phyloP scores from a whole-genome alignment of 2,329 filamentous ascomycete genomes.

The Phyllosticta citribraziliensis region DNA sequence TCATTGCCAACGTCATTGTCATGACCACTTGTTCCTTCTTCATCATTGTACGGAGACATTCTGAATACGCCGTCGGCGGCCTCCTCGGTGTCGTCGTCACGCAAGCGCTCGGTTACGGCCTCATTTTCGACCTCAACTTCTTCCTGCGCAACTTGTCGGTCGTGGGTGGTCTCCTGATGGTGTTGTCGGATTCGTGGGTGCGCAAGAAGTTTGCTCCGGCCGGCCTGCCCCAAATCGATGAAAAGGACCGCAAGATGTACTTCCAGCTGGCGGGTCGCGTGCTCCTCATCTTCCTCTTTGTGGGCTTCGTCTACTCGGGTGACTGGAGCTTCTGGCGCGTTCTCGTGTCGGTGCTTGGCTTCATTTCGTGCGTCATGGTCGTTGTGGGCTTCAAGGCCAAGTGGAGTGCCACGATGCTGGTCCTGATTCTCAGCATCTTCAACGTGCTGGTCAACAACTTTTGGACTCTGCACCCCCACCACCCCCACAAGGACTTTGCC shows the following conservation, averaged over 20 bases:
- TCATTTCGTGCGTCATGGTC: slow-evolving; percentile 94
- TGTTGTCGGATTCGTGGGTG: slow-evolving; percentile 95
- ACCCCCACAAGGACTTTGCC: slow-evolving; percentile 99
- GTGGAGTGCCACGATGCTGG: slow-evolving; percentile 91
- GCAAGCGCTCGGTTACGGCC: slow-evolving; percentile 90
- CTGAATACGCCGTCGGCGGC: slow-evolving; percentile 83
- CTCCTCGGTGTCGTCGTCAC: slow-evolving; percentile 85
- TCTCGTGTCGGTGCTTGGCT: slow-evolving; percentile 71
- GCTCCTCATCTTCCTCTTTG: slow-evolving; percentile 91
- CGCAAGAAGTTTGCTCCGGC: slow-evolving; percentile 96
- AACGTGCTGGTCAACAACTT: slow-evolving; percentile 99
- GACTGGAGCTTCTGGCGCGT: slow-evolving; percentile 87
- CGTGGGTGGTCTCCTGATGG: slow-evolving; percentile 95
- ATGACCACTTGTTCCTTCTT: slow-evolving; percentile 76
- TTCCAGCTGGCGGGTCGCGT: slow-evolving; percentile 96
- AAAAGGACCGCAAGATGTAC: slow-evolving; percentile 99
- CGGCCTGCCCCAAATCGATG: slow-evolving; percentile 84
- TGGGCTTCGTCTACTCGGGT: slow-evolving; percentile 93
- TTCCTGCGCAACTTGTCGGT: slow-evolving; percentile 98
- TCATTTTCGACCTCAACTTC: slow-evolving; percentile 99
- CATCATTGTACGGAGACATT: slow-evolving; percentile 86
- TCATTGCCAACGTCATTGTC: slow-evolving; percentile 78
- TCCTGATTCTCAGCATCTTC: slow-evolving; percentile 91
- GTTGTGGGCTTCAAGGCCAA: slow-evolving; percentile 99
- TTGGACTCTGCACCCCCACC: slow-evolving; percentile 97